These are phyloP conservation scores for Schwanniomyces pseudopolymorphus DNA, from an alignment of 805 yeast species.

Conservation along the genomic window DNA sequence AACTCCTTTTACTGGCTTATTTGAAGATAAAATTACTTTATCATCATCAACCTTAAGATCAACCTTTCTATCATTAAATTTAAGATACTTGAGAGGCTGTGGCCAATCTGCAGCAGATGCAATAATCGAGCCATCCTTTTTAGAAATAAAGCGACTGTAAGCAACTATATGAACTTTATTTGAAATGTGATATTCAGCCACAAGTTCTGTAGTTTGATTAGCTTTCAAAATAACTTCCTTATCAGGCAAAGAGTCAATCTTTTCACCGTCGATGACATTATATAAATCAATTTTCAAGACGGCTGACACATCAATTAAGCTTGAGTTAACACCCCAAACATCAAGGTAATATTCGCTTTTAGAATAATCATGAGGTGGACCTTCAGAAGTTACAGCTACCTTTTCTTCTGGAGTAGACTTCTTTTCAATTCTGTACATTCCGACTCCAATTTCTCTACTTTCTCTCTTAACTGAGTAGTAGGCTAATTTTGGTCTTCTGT, in stretches of 20 bases:
- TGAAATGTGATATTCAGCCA: conserved; percentile 13
- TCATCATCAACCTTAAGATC: conserved; percentile 21
- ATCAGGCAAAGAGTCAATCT: conserved; percentile 12
- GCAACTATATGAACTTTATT: conserved; percentile 15
- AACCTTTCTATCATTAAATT: conserved; percentile 27
- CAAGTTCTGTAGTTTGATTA: conserved; percentile 32
- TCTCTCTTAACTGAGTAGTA: conserved; percentile 50
- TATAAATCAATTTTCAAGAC: conserved; percentile 25
- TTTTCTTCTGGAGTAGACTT: conserved; percentile 7
- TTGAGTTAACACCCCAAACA: conserved; percentile 42
- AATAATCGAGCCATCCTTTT: conserved; percentile 16
- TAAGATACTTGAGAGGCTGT: conserved; percentile 44
- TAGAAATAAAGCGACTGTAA: conserved; percentile 12
- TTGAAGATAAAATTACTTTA: conserved; percentile 20
- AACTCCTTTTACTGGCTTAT: conserved; percentile 47
- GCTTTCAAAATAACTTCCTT: conserved; percentile 14
- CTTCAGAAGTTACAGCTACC: conserved; percentile 6
- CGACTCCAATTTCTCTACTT: conserved; percentile 29
- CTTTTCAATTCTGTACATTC: conserved; percentile 27
- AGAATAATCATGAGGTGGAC: conserved; percentile 25
- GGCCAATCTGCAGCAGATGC: conserved; percentile 49
- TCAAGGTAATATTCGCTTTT: conserved; percentile 26
- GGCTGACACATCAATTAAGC: conserved; percentile 17
- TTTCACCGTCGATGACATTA: conserved; percentile 31
- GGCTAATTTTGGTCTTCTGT: conserved; percentile 43